Base-by-base conservation (phyloP, 306 rosid species). In the Potentilla sterilis region DNA sequence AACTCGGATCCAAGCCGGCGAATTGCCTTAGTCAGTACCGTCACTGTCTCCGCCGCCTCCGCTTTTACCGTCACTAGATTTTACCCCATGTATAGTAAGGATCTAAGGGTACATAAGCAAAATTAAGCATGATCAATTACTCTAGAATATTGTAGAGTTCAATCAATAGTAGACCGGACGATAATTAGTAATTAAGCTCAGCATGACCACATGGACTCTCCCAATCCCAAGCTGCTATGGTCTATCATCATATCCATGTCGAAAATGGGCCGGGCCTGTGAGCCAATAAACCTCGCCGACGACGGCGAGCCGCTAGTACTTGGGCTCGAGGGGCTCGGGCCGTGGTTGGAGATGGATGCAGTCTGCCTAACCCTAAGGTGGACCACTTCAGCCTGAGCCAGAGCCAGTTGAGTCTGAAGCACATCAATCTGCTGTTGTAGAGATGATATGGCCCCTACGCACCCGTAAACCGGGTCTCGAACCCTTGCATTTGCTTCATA, bases 341-440 rank as follows among this genome's bases (percentile, higher is more conserved):
- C 88, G 37, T 72, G 75, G 75, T 68, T 81, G 18, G 91, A 84
- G 48, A 82, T 22, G 8, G 84, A 55, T 1, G 81, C 76, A 1
- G 85, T 71, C 62, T 92, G 96, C 48, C 88, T 70, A 19, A 87
- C 84, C 77, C 89, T 51, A 5, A 90, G 89, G 82, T 92, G 97
- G 28, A 89, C 96, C 65, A 90, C 98, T 79, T 92, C 98, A 4
- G 98, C 98, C 49, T 89, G 98, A 79, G 98, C 98, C 67, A 87
- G 61, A 16, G 98, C 96, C 81, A 92, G 40, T 77, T 92, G 98
- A 68, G 96, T 78, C 51, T 87, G 98, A 34, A 92, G 84, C 41
- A 76, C 69, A 63, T 92, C 94, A 67, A 92, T 89, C 34, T 92
- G 98, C 51, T 87, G 91, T 18, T 92, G 98, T 35, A 92, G 86